Evolutionary conservation across 441 rosid species (phyloP), one percentile per base, ranked within the genome.

Genomic region (Capsella rubella): DNA sequence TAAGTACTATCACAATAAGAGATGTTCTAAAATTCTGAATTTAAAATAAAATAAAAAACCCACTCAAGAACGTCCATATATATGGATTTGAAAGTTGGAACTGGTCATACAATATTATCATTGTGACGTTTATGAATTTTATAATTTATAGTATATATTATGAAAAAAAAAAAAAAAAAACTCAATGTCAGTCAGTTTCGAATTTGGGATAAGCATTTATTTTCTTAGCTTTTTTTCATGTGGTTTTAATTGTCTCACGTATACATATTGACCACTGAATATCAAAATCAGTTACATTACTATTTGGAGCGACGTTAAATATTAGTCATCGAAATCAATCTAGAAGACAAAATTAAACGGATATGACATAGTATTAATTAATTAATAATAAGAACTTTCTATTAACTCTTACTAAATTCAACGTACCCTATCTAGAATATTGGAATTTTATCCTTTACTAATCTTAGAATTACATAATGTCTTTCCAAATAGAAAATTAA

Each of bases 231-330:
- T 52, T 60, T 60, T 52, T 29, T 39, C 59, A 39, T 50, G 59
- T 60, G 67, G 67, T 62, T 67, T 67, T 28, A 52, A 50, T 74
- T 58, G 53, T 39, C 61, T 56, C 59, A 66, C 54, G 67, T 49
- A 66, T 39, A 46, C 27, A 50, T 57, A 66, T 74, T 66, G 73
- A 74, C 78, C 67, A 58, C 18, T 66, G 67, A 73, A 56, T 37
- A 47, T 35, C 2, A 29, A 25, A 49, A 34, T 47, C 37, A 49
- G 10, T 28, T 35, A 37, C 40, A 57, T 71, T 16, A 66, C 13
- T 39, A 16, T 66, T 39, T 66, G 53, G 72, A 35, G 28, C 28
- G 45, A 49, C 34, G 3, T 65, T 13, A 57, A 8, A 37, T 49
- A 8, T 37, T 49, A 8, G 13, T 57, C 67, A 49, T 21, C 46